A percentile compares a stretch with the other conserved stretches of the same genome.
Evolutionary conservation across 257 asterid species (phyloP).

Genomic region (Forsythia suspensa): DNA sequence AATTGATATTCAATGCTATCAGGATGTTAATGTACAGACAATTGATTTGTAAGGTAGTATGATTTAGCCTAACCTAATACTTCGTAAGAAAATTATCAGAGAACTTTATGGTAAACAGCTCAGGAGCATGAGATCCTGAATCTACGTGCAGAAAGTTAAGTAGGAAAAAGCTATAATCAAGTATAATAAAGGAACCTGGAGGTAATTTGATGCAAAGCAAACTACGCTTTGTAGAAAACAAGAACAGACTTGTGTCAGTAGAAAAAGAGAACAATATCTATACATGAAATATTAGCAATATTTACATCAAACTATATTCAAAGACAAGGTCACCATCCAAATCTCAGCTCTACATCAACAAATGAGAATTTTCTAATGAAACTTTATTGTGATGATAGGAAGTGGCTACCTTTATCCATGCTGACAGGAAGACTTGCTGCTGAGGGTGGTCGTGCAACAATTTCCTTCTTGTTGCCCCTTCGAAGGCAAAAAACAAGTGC

Average conservation of each 20-base stretch:
- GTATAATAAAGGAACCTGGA: not conserved
- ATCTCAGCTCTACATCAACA: constrained; percentile 5
- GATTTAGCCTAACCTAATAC: not conserved
- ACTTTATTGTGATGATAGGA: constrained; percentile 3
- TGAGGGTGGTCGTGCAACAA: constrained; percentile 68
- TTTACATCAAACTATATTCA: not conserved
- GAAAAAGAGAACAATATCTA: not conserved
- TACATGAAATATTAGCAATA: not conserved
- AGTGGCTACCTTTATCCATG: constrained; percentile 50
- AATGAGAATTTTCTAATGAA: not conserved
- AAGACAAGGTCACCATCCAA: constrained; percentile 2
- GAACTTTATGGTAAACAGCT: not conserved
- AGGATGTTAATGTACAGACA: constrained; percentile 13
- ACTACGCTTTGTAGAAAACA: not conserved
- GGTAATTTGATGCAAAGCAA: not conserved
- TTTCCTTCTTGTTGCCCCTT: constrained; percentile 69
- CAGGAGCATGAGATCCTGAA: not conserved
- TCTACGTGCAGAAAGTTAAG: not conserved
- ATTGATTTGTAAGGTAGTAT: constrained; percentile 8
- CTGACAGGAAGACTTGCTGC: constrained; percentile 56
- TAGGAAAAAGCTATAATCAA: not conserved
- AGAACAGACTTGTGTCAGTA: not conserved
- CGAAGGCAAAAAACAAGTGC: constrained; percentile 64
- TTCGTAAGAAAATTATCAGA: not conserved
- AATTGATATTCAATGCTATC: not conserved